phyloP scores from a whole-genome alignment of 352 stramenopile genomes.

The Phytophthora boehmeriae region DNA sequence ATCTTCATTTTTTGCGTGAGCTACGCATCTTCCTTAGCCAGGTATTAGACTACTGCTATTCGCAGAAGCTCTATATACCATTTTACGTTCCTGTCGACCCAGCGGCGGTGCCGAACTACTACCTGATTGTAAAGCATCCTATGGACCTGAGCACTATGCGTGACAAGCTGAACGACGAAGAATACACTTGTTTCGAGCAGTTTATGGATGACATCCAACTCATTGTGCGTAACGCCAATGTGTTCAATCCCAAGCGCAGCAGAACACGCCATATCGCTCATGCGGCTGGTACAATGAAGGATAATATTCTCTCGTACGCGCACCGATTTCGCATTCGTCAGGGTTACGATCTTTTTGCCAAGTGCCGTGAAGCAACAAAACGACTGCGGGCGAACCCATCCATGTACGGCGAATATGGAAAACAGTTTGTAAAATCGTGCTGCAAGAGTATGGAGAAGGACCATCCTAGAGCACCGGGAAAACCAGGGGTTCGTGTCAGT shows the following conservation, averaged over 20 bases:
- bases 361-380: constrained; percentile 81
- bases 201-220: constrained; percentile 90
- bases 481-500: constrained; percentile 34
- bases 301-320: constrained; percentile 89
- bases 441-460: constrained; percentile 21
- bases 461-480: constrained; percentile 12
- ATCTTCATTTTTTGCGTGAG: constrained; percentile 87
- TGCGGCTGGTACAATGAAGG: constrained; percentile 85
- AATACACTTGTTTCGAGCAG: constrained; percentile 89
- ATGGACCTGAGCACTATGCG: constrained; percentile 92
- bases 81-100: constrained; percentile 81
- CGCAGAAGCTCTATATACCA: constrained; percentile 64
- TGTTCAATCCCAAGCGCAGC: constrained; percentile 89
- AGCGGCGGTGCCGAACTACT: constrained; percentile 87
- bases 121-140: constrained; percentile 84
- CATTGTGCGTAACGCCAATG: constrained; percentile 89
- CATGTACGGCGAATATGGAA: constrained; percentile 48
- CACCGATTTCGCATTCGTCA: constrained; percentile 88
- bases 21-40: constrained; percentile 89
- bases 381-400: constrained; percentile 54
- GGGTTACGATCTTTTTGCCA: constrained; percentile 90
- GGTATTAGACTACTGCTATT: constrained; percentile 84
- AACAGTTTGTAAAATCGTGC: constrained; percentile 20
- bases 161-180: constrained; percentile 88
- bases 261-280: constrained; percentile 78